A percentile compares a stretch with the other conserved stretches of the same genome.
phyloP scores from a whole-genome alignment of 768 basidiomycete genomes.

The Galerina marginata region DNA sequence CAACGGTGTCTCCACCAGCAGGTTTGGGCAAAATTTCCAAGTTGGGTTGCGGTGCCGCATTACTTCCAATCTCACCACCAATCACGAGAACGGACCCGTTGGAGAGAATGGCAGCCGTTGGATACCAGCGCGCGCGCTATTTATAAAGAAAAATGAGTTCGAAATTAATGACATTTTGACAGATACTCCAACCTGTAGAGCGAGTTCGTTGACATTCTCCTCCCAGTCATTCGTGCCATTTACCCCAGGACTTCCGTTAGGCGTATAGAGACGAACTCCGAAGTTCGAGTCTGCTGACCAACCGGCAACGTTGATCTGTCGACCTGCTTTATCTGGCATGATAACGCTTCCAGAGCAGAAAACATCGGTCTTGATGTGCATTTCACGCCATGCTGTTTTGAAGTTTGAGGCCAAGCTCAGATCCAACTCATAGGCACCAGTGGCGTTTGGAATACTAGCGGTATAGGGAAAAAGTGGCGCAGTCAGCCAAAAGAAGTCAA shows the following conservation, averaged over 20 bases:
- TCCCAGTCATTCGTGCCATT: slow-evolving; percentile 84
- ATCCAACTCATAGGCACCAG: slow-evolving; percentile 83
- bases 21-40: slow-evolving; percentile 76
- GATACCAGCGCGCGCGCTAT: slow-evolving; percentile 75
- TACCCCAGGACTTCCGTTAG: slow-evolving; percentile 68
- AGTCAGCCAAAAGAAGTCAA: neutral
- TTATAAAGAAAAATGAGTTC: neutral
- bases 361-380: slow-evolving; percentile 79
- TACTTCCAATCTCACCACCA: slow-evolving; percentile 79
- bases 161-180: neutral
- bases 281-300: slow-evolving; percentile 76
- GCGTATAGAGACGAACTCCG: slow-evolving; percentile 76
- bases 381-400: slow-evolving; percentile 68
- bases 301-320: slow-evolving; percentile 70
- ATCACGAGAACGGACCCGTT: slow-evolving; percentile 79
- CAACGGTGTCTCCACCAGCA: slow-evolving; percentile 61
- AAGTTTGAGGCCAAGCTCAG: slow-evolving; percentile 56
- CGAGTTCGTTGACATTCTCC: slow-evolving; percentile 62
- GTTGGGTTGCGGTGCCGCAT: slow-evolving; percentile 67
- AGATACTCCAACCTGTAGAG: slow-evolving; percentile 55
- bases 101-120: slow-evolving; percentile 66
- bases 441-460: slow-evolving; percentile 59
- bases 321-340: slow-evolving; percentile 74
- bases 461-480: neutral
- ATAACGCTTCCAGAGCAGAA: slow-evolving; percentile 80